A percentile compares a stretch with the other conserved stretches of the same genome.
These are phyloP conservation scores for Paraurostyla sp. DNA, from an alignment of 73 alveolate genomes.

Conservation along the genomic window DNA sequence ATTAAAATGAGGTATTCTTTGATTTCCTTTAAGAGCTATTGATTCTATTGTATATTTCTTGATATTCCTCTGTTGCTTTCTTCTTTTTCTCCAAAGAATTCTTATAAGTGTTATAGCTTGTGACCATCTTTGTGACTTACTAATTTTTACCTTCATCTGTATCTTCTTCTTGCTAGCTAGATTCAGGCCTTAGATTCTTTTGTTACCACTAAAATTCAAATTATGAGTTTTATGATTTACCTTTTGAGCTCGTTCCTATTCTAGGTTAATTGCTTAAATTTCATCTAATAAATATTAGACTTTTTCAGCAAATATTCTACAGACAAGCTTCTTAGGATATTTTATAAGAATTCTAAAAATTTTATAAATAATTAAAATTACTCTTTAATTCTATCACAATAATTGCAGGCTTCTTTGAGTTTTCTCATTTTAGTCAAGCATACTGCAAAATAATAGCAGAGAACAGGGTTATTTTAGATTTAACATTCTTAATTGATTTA, in stretches of 20 bases:
- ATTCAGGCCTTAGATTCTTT: too few relatives aligned
- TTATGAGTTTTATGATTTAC: too few relatives aligned
- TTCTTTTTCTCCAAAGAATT: slow-evolving; percentile 21
- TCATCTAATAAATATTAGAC: background rate
- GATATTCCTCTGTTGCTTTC: background rate
- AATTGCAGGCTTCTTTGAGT: background rate
- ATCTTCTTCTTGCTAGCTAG: too few relatives aligned
- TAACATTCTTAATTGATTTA: background rate
- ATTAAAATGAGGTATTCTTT: background rate
- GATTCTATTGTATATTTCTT: background rate
- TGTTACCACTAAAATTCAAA: too few relatives aligned
- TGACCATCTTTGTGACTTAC: too few relatives aligned
- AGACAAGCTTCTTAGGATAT: slow-evolving; percentile 31
- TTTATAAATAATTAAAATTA: background rate
- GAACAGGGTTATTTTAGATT: slow-evolving; percentile 2
- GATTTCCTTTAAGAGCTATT: background rate
- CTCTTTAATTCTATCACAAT: slow-evolving; percentile 11
- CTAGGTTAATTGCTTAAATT: background rate
- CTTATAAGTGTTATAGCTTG: background rate
- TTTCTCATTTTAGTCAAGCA: background rate
- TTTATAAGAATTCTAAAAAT: slow-evolving; percentile 12
- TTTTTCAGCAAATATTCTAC: background rate
- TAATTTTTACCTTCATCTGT: too few relatives aligned
- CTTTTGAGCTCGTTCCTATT: background rate
- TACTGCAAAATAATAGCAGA: slow-evolving; percentile 6